Evolutionary conservation across 176 grass and related monocot genomes (phyloP), one percentile per base, ranked within the genome.

Genomic region (Alloteropsis semialata): DNA sequence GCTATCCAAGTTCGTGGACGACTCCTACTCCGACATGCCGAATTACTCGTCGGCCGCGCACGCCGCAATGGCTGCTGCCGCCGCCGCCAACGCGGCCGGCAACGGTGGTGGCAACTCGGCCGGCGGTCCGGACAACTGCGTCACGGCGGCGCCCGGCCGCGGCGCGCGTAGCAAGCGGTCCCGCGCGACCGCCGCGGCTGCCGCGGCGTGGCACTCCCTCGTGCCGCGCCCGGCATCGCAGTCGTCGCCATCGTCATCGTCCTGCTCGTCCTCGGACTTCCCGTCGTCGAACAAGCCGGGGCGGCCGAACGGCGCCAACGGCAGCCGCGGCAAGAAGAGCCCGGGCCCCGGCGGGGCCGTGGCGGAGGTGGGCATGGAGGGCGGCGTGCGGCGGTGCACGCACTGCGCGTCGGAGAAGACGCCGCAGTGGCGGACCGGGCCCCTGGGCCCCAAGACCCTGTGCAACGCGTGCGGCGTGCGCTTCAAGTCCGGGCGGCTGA

Each of bases 321-420:
- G 68, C 62, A 70, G 53, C 49, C 82, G 83, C 4, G 80, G 82
- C 36, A 94, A 85, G 79, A 96, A 96, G 84, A 61, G 29, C 28
- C 80, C 87, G 32, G 76, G 57, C 3, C 64, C 73, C 33, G 44
- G 57, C 38, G 82, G 76, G 3, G 43, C 70, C 0, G n/a, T 29
- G 10, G 74, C 41, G 0, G 89, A 92, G 64, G 67, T 77, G 44
- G 89, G 91, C 3, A 32, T 90, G 36, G 96, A 98, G 42, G 92
- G 82, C 80, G 87, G 91, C 32, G 89, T 99, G 49, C 86, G 97
- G 11, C 87, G 93, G 45, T 99, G 97, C 91, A 99, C 93, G 53
- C 97, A 99, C 87, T 99, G 97, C 84, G 97, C 93, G 24, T 99
- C 97, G 38, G 97, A 99, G 85, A 99, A 99, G 91, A 99, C 97